Conservation (phyloP, 805 yeast genomes). For the Metschnikowia anglica region DNA sequence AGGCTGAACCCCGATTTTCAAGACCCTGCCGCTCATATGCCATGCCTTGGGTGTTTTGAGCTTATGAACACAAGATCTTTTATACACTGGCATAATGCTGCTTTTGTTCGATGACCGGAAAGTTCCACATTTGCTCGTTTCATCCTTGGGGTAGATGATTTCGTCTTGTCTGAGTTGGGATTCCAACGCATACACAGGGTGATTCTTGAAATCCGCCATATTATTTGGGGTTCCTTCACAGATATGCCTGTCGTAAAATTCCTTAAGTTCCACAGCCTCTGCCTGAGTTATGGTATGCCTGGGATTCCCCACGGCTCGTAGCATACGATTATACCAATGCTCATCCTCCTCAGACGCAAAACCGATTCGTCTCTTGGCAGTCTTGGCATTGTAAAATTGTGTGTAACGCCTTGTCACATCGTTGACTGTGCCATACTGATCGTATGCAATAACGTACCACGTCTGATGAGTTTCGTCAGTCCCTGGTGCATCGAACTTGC, state of each 20-base stretch:
- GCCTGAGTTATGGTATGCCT: slow-evolving; percentile 27
- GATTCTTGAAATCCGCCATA: slow-evolving; percentile 78
- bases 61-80: slow-evolving; percentile 58
- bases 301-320: slow-evolving; percentile 33
- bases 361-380: slow-evolving; percentile 69
- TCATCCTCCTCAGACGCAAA: slow-evolving; percentile 51
- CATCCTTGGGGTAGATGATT: slow-evolving; percentile 62
- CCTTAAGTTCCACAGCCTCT: slow-evolving; percentile 59
- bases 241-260: slow-evolving; percentile 58
- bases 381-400: slow-evolving; percentile 65
- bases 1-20: slow-evolving; percentile 71
- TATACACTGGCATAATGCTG: slow-evolving; percentile 58
- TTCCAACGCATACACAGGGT: slow-evolving; percentile 82
- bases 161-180: slow-evolving; percentile 72
- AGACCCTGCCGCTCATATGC: slow-evolving; percentile 76
- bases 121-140: slow-evolving; percentile 62
- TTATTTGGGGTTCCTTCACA: slow-evolving; percentile 87
- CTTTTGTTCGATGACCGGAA: slow-evolving; percentile 40
- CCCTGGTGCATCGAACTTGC: slow-evolving; percentile 72
- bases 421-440: slow-evolving; percentile 57
- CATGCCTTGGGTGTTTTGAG: slow-evolving; percentile 80
- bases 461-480: slow-evolving; percentile 57
- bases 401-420: slow-evolving; percentile 89
- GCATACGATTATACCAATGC: slow-evolving; percentile 58
- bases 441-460: slow-evolving; percentile 77